These are phyloP conservation scores for Hordeum pubiflorum DNA, from an alignment of 202 grass and related monocot species.

Conservation along the genomic window DNA sequence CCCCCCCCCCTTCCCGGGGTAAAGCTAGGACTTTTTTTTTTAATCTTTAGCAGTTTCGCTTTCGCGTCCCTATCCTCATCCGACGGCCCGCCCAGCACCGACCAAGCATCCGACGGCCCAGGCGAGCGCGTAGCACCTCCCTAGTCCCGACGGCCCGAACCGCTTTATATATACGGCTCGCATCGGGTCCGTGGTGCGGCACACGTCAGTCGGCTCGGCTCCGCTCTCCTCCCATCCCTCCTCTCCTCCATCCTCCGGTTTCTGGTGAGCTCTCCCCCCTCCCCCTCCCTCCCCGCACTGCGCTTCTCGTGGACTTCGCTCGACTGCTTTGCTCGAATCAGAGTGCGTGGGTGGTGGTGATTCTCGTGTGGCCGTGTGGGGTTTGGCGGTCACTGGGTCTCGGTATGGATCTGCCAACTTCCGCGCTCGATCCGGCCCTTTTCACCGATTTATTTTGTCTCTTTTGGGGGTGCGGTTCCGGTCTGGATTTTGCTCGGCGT, in stretches of 20 bases:
- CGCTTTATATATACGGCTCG: slow-evolving; percentile 13
- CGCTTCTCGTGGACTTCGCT: slow-evolving; percentile 23
- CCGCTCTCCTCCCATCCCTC: not conserved
- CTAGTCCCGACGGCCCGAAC: not conserved
- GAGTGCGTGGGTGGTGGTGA: not conserved
- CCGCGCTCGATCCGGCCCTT: not conserved
- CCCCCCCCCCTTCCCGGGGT: too few species aligned
- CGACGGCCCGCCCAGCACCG: too few species aligned
- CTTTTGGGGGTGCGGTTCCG: not conserved
- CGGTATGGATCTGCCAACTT: not conserved
- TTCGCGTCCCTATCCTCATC: too few species aligned
- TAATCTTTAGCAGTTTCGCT: slow-evolving; percentile 4
- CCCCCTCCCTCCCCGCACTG: not conserved
- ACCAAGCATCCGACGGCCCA: too few species aligned
- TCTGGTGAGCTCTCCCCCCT: slow-evolving; percentile 26
- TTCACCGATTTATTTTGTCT: not conserved
- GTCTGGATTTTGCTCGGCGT: not conserved
- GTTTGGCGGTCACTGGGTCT: not conserved
- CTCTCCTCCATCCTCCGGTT: not conserved
- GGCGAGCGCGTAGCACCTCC: not conserved
- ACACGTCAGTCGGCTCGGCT: not conserved
- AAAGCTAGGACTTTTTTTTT: slow-evolving; percentile 3
- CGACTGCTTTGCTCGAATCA: not conserved
- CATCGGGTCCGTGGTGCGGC: not conserved
- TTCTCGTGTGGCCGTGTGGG: not conserved